phyloP scores from a whole-genome alignment of 2,329 filamentous ascomycete species.

The Macrophomina pseudophaseolina region DNA sequence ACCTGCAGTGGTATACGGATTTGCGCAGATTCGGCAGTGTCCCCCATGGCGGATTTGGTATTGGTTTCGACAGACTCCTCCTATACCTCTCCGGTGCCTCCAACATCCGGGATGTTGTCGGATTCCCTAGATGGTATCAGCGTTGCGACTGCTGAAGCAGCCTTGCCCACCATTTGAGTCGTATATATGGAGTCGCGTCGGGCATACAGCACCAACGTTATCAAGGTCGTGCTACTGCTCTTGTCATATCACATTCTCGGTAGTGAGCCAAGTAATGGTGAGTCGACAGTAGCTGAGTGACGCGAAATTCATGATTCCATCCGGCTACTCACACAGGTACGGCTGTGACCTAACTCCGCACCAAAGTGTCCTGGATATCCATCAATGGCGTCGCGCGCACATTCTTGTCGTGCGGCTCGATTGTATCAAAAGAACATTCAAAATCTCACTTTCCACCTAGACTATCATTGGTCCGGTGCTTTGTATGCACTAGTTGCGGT shows the following conservation, averaged over 20 bases:
- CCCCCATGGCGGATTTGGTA: slow-evolving; percentile 87
- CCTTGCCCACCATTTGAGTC: not conserved
- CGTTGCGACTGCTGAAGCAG: slow-evolving; percentile 55
- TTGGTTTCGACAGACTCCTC: slow-evolving; percentile 87
- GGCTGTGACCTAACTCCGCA: slow-evolving; percentile 1
- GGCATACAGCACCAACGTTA: not conserved
- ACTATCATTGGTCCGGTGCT: not conserved
- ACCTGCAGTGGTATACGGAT: slow-evolving; percentile 84
- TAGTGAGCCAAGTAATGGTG: not conserved
- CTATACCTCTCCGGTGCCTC: slow-evolving; percentile 81
- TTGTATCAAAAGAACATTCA: not conserved
- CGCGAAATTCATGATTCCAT: slow-evolving; percentile 14
- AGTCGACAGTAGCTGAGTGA: slow-evolving; percentile 2
- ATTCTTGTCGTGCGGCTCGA: not conserved
- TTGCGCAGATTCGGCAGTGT: slow-evolving; percentile 88
- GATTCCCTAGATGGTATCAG: slow-evolving; percentile 77
- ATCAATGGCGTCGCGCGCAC: not conserved
- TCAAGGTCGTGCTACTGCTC: not conserved
- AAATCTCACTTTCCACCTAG: too few species aligned
- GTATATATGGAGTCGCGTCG: not conserved
- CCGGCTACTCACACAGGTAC: slow-evolving; percentile 3
- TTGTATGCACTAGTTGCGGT: not conserved
- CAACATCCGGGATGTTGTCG: slow-evolving; percentile 83
- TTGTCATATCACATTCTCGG: not conserved
- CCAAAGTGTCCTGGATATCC: not conserved